Evolutionary conservation across 768 basidiomycete genomes (phyloP).

Genomic region (Hirschioporus abietinus): DNA sequence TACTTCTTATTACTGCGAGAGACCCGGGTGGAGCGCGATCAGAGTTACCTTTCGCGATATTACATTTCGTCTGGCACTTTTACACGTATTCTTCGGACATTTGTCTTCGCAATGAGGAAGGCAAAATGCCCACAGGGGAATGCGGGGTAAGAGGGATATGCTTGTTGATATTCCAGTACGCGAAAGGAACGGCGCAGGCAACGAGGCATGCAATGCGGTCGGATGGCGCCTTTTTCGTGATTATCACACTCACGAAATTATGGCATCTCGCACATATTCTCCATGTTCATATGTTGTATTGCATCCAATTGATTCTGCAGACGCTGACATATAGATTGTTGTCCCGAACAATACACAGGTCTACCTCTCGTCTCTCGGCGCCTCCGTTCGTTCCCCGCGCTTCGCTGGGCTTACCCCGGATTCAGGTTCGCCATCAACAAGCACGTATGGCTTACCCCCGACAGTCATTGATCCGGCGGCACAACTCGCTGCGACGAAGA

Average conservation of each 20-base stretch:
- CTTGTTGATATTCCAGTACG: too few relatives aligned
- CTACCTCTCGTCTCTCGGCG: not conserved
- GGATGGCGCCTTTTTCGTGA: not conserved
- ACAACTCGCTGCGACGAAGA: not conserved
- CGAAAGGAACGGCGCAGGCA: not conserved
- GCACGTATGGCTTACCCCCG: not conserved
- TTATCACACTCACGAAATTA: not conserved
- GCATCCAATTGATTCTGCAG: not conserved
- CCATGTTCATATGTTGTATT: not conserved
- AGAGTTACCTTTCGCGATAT: too few relatives aligned
- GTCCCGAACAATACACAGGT: not conserved
- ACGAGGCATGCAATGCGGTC: not conserved
- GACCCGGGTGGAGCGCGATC: too few relatives aligned
- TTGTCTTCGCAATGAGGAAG: too few relatives aligned
- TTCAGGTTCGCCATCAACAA: not conserved
- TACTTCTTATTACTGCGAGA: too few relatives aligned
- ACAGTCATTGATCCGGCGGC: not conserved
- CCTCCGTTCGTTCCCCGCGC: not conserved
- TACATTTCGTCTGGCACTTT: too few relatives aligned
- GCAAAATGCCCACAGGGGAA: too few relatives aligned
- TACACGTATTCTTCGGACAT: too few relatives aligned
- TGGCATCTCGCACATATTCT: not conserved
- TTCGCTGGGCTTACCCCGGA: not conserved
- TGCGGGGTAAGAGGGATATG: too few relatives aligned
- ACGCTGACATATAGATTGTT: not conserved